These are phyloP conservation scores for Stipa capillata DNA, from an alignment of 176 grass and related monocot genomes.

Conservation along the genomic window DNA sequence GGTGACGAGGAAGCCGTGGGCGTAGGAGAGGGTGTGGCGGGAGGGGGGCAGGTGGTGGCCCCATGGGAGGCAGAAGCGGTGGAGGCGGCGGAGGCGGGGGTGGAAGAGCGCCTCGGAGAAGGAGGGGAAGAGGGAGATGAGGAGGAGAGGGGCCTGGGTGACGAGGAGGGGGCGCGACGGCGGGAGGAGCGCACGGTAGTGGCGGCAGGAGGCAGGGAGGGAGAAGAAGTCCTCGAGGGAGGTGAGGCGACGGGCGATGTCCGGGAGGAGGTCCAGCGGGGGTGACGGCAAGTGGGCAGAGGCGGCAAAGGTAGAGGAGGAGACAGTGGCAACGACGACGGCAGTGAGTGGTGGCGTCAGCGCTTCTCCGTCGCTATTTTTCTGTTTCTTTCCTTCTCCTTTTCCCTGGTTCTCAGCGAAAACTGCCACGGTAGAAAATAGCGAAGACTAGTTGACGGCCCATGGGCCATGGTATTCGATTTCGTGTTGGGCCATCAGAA, in stretches of 20 bases:
- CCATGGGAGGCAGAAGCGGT: slow-evolving; percentile 45
- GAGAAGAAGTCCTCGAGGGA: slow-evolving; percentile 60
- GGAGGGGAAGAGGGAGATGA: slow-evolving; percentile 37
- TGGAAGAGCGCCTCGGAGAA: slow-evolving; percentile 64
- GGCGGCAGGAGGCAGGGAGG: slow-evolving; percentile 42
- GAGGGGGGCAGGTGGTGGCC: slow-evolving; percentile 19
- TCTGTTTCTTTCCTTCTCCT: neutral
- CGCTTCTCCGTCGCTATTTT: slow-evolving; percentile 40
- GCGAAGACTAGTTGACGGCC: neutral
- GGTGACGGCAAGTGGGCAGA: slow-evolving; percentile 23
- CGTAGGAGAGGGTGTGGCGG: slow-evolving; percentile 40
- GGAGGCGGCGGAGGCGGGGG: slow-evolving; percentile 37
- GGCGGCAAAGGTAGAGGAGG: neutral
- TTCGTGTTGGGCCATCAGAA: neutral
- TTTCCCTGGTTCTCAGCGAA: neutral
- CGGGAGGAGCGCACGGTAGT: slow-evolving; percentile 36
- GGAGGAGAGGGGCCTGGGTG: slow-evolving; percentile 47
- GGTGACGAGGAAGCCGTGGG: slow-evolving; percentile 60
- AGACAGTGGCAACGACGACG: neutral
- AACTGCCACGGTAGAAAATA: neutral
- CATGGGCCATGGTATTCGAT: neutral
- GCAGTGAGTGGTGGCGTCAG: neutral
- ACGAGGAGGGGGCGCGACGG: slow-evolving; percentile 24
- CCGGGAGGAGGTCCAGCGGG: slow-evolving; percentile 33
- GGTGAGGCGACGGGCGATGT: slow-evolving; percentile 38